Evolutionary conservation across 164 flowering plant species (phyloP).

Genomic region (Vitis labrusca): DNA sequence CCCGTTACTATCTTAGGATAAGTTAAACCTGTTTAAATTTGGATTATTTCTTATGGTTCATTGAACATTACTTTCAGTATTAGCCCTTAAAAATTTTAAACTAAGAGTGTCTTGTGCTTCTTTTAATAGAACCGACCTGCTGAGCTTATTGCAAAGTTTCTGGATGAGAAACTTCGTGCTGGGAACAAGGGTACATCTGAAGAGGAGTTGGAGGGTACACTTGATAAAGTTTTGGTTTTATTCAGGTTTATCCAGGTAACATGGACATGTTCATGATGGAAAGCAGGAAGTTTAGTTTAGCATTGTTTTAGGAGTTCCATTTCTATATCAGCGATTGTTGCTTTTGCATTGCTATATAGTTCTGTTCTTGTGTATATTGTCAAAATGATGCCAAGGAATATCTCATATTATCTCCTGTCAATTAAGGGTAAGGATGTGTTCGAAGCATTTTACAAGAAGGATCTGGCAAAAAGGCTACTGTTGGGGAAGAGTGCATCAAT

Average conservation of each 20-base stretch:
- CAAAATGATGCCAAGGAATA: neutral
- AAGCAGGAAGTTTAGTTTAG: neutral
- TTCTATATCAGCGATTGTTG: conserved; percentile 10
- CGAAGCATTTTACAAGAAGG: conserved; percentile 99
- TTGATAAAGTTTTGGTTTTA: conserved; percentile 90
- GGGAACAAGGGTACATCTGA: conserved; percentile 98
- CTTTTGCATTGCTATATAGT: neutral
- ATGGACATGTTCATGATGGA: neutral
- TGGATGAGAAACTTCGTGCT: conserved; percentile 99
- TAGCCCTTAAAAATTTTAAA: neutral
- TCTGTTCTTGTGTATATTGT: neutral
- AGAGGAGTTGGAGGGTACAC: conserved; percentile 95
- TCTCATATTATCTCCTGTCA: conserved; percentile 7
- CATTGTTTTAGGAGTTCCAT: neutral
- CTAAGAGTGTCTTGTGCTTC: conserved; percentile 11
- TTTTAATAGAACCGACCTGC: conserved; percentile 87
- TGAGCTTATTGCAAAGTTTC: conserved; percentile 94
- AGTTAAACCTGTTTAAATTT: no score
- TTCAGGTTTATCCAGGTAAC: conserved; percentile 96
- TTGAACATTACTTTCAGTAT: neutral
- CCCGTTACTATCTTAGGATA: neutral
- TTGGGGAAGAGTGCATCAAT: conserved; percentile 98
- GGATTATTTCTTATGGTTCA: no score
- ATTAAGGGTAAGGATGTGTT: conserved; percentile 96
- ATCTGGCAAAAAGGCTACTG: conserved; percentile 93